These are phyloP conservation scores for Tanozyma kutaoensis DNA, from an alignment of 805 yeast genomes.

Conservation along the genomic window DNA sequence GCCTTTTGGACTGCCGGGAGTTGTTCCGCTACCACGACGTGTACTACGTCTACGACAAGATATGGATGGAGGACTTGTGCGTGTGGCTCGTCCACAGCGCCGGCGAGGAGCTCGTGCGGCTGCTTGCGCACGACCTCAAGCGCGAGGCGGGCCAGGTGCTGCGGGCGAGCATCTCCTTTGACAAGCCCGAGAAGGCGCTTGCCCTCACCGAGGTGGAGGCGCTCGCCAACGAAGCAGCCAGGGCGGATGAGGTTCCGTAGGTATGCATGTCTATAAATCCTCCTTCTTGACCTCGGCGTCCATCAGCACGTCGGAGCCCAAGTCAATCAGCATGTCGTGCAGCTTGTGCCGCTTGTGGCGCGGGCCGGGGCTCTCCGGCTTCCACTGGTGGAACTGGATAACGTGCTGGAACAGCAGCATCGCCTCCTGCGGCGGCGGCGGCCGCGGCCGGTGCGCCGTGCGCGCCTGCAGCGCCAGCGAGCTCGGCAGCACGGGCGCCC, in stretches of 20 bases:
- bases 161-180: constrained; percentile 41
- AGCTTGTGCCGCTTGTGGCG: constrained; percentile 25
- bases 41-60: constrained; percentile 71
- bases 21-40: constrained; percentile 73
- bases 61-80: constrained; percentile 65
- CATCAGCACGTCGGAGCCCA: constrained; percentile 2
- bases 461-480: neutral
- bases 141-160: constrained; percentile 23
- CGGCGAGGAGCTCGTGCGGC: constrained; percentile 42
- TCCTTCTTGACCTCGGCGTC: constrained; percentile 5
- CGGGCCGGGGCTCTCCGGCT: constrained; percentile 22
- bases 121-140: constrained; percentile 53
- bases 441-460: constrained; percentile 2
- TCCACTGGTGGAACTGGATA: constrained; percentile 48
- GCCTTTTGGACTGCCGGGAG: constrained; percentile 50
- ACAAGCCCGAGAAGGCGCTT: constrained; percentile 23
- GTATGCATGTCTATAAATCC: neutral
- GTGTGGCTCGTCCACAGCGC: constrained; percentile 61
- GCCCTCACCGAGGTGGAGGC: constrained; percentile 6
- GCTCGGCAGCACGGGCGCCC: constrained; percentile 2
- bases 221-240: constrained; percentile 6
- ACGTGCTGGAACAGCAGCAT: constrained; percentile 36
- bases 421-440: constrained; percentile 26
- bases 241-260: neutral
- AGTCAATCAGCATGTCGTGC: constrained; percentile 15